A percentile compares a stretch with the other conserved stretches of the same genome.
These are phyloP conservation scores for Coelastrella sp. DNA, from an alignment of 139 green algal genomes.

Conservation along the genomic window DNA sequence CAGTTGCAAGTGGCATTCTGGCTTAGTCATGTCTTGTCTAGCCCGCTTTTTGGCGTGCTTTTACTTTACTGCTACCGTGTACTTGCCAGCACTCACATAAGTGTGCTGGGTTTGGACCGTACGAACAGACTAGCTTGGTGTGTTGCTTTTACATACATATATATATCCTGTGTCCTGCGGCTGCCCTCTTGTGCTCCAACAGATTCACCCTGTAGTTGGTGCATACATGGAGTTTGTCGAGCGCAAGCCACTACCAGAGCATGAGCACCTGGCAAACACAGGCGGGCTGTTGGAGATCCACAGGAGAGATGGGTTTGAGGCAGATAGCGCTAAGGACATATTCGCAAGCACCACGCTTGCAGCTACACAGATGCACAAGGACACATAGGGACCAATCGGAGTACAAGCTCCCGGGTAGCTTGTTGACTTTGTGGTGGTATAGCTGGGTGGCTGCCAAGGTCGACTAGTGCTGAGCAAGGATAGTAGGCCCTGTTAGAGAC, in stretches of 20 bases:
- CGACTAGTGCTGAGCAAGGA: no score
- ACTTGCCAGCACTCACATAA: neutral
- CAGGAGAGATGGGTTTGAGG: conserved; percentile 88
- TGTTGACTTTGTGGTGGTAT: no score
- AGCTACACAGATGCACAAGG: neutral
- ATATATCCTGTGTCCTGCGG: no score
- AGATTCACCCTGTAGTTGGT: conserved; percentile 53
- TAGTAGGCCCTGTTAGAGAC: no score
- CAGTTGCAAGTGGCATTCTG: no score
- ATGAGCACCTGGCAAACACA: conserved; percentile 16
- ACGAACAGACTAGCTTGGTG: neutral
- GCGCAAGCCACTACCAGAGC: conserved; percentile 73
- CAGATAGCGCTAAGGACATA: conserved; percentile 86
- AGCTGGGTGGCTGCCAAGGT: no score
- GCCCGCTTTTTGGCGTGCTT: neutral
- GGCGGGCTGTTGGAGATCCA: conserved; percentile 69
- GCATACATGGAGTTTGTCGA: conserved; percentile 90
- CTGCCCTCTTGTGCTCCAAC: neutral
- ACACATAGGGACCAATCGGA: no score
- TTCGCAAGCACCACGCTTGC: conserved; percentile 81
- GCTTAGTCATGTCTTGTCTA: neutral
- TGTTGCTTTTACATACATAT: neutral
- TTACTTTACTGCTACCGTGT: no score
- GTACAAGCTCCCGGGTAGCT: no score
- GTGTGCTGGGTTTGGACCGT: neutral